phyloP scores from a whole-genome alignment of 2,329 filamentous ascomycete species.

The Xylaria sp. region DNA sequence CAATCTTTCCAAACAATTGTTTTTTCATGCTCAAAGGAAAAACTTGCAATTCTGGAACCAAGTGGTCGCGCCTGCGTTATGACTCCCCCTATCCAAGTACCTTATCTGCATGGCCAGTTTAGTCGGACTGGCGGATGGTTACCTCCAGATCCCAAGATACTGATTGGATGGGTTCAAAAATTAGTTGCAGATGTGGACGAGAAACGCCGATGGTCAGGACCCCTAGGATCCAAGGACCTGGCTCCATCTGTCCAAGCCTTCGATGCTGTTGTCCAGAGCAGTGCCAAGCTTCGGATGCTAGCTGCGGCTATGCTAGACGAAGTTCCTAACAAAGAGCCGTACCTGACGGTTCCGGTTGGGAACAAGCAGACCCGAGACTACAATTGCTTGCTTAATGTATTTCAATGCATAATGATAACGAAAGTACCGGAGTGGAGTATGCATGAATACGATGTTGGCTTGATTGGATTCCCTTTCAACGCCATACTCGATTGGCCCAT shows the following conservation, averaged over 20 bases:
- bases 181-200: constrained; percentile 5
- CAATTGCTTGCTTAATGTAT: constrained; percentile 4
- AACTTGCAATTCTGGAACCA: constrained; percentile 2
- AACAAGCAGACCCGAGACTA: constrained; percentile 19
- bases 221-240: not conserved
- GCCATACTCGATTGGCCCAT: constrained; percentile 16
- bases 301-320: constrained; percentile 25
- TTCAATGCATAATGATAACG: constrained; percentile 7
- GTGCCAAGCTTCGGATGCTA: constrained; percentile 22
- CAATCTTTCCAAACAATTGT: not conserved
- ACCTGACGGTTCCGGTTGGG: constrained; percentile 21
- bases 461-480: constrained; percentile 17
- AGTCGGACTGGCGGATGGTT: constrained; percentile 17
- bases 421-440: constrained; percentile 12
- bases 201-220: not conserved
- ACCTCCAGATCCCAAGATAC: constrained; percentile 17
- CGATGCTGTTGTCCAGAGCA: constrained; percentile 18
- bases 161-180: constrained; percentile 5
- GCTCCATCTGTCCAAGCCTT: constrained; percentile 20
- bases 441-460: constrained; percentile 1
- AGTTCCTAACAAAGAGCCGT: constrained; percentile 26
- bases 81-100: constrained; percentile 8
- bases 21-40: not conserved
- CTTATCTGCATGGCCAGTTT: constrained; percentile 24
- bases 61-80: constrained; percentile 1